phyloP scores from a whole-genome alignment of 371 early-diverging fungal genomes.

The Mortierella sp. region DNA sequence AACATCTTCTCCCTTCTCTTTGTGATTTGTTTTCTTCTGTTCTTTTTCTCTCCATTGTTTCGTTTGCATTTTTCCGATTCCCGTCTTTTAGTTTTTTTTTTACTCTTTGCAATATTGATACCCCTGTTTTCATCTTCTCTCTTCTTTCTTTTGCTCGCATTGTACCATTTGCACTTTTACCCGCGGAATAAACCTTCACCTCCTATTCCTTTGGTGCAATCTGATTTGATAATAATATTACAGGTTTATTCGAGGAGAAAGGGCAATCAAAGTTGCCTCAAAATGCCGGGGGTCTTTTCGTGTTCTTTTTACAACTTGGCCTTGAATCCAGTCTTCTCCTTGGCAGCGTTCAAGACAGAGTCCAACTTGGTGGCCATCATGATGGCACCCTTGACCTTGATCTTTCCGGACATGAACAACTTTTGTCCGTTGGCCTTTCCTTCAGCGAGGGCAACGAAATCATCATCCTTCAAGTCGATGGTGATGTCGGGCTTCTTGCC shows the following conservation, averaged over 20 bases:
- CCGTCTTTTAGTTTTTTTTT: neutral
- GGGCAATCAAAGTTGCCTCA: no score
- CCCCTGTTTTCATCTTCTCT: neutral
- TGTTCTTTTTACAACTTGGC: conserved; percentile 74
- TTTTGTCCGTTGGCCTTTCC: conserved; percentile 91
- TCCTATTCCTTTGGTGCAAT: neutral
- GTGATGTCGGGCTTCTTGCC: conserved; percentile 73
- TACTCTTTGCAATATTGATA: neutral
- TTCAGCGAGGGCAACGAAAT: conserved; percentile 87
- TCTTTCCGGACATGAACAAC: conserved; percentile 87
- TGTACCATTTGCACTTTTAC: neutral
- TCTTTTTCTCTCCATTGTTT: neutral
- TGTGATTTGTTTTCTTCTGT: neutral
- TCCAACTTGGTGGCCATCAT: conserved; percentile 85
- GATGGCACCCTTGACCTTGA: conserved; percentile 91
- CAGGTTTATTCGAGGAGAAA: conserved; percentile 7
- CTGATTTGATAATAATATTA: neutral
- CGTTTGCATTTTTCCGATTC: neutral
- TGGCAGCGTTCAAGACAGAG: conserved; percentile 60
- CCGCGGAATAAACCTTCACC: neutral
- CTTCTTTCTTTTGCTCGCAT: neutral
- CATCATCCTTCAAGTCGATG: conserved; percentile 75
- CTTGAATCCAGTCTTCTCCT: conserved; percentile 59
- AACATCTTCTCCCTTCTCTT: neutral
- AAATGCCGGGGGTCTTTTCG: no score